phyloP scores from a whole-genome alignment of 257 asterid genomes.

The Gentiana macrophylla region DNA sequence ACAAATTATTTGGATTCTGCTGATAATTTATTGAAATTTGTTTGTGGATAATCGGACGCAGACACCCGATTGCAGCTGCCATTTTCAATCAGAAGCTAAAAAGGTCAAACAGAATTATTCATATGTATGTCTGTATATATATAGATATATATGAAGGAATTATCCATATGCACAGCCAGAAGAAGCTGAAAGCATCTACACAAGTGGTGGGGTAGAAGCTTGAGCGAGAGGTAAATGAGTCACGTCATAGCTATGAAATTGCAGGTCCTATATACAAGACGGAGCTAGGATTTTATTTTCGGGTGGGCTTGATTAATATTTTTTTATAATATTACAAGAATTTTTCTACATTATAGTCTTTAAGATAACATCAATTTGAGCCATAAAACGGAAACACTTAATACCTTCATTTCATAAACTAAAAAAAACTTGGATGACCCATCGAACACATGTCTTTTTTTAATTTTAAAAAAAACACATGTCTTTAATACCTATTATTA shows the following conservation, averaged over 20 bases:
- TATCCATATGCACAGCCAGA: not conserved
- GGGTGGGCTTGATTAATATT: too few relatives aligned
- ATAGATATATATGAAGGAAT: slow-evolving; percentile 8
- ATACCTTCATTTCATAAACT: too few relatives aligned
- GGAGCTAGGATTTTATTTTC: too few relatives aligned
- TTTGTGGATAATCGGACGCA: slow-evolving; percentile 34
- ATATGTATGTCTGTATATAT: slow-evolving; percentile 6
- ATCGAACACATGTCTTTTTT: too few relatives aligned
- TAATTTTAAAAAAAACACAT: too few relatives aligned
- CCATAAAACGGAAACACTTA: too few relatives aligned
- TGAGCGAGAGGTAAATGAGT: slow-evolving; percentile 32
- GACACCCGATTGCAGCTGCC: slow-evolving; percentile 39
- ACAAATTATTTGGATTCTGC: slow-evolving; percentile 23
- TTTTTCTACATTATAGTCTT: too few relatives aligned
- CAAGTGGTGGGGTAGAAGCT: slow-evolving; percentile 19
- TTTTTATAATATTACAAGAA: too few relatives aligned
- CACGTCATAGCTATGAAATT: slow-evolving; percentile 24
- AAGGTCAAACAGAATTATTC: slow-evolving; percentile 1
- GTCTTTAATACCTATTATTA: too few relatives aligned
- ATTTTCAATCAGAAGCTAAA: slow-evolving; percentile 13
- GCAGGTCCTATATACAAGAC: not conserved
- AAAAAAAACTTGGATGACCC: too few relatives aligned
- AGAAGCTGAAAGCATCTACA: slow-evolving; percentile 13
- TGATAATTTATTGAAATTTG: slow-evolving; percentile 38
- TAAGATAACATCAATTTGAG: too few relatives aligned